Base-by-base conservation (phyloP, 1,284 basidiomycete species). In the Ceratobasidium sp. region DNA sequence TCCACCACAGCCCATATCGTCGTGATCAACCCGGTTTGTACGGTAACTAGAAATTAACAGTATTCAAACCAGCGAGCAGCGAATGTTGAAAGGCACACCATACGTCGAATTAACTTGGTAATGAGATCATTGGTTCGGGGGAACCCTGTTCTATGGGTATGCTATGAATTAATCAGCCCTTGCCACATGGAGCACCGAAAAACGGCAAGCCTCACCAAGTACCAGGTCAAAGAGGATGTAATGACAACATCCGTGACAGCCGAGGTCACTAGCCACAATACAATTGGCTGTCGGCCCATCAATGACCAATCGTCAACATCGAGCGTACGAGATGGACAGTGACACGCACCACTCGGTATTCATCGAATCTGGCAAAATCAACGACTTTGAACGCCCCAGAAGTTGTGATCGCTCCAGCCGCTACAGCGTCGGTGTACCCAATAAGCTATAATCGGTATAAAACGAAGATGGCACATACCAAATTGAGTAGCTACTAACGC, bases 41-140 rank as follows among this genome's bases (percentile, higher is more conserved):
- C 75, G 3, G 81, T 78, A 50, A 79, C 81, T 78, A 72, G n/a
- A n/a, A n/a, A n/a, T n/a, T n/a, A 56, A n/a, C n/a, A n/a, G n/a
- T n/a, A n/a, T n/a, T n/a, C n/a, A n/a, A n/a, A 20, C 45, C n/a
- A n/a, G 17, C 13, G 10, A 38, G 31, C 57, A 1, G 12, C 17
- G 1, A n/a, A 13, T 1, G 8, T 22, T 20, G 20, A 47, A 47
- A 10, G 10, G 8, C 15, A 32, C 25, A 55, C 75, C 80, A 60
- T 70, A 84, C 83, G 57, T 67, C 81, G 75, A 54, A 83, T 82
- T 54, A 84, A 81, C 53, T 73, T 76, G 74, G 79, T 78, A 25
- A 80, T 75, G 22, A 77, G 70, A 68, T 78, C 77, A 57, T 80
- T 77, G 1, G 79, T 79, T 3, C 72, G 70, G 27, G 75, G 70